Percentiles rank a stretch among this genome's conserved stretches.
These are phyloP conservation scores for Synchytrium microbalum DNA, from an alignment of 371 early-diverging fungal genomes.

Conservation along the genomic window DNA sequence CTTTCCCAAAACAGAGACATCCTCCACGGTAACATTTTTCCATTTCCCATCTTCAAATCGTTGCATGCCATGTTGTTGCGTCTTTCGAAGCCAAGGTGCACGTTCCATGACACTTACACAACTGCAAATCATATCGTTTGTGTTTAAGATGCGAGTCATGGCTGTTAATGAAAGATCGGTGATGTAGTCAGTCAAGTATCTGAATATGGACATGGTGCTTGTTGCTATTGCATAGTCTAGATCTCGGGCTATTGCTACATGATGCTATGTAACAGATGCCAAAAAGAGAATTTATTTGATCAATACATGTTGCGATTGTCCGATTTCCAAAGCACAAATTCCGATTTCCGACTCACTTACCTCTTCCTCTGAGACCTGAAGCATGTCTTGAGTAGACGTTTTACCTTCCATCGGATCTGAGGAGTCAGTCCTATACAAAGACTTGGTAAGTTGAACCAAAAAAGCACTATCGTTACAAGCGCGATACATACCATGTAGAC, in stretches of 20 bases:
- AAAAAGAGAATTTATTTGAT: neutral
- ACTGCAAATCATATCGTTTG: conserved; percentile 16
- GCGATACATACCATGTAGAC: conserved; percentile 18
- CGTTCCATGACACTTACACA: neutral
- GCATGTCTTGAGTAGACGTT: neutral
- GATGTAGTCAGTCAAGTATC: conserved; percentile 29
- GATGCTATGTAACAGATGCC: neutral
- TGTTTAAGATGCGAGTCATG: conserved; percentile 24
- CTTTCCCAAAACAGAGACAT: conserved; percentile 22
- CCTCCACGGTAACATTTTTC: conserved; percentile 26
- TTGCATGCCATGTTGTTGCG: neutral
- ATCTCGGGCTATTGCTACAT: conserved; percentile 9
- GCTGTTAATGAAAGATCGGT: conserved; percentile 25
- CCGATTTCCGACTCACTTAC: neutral
- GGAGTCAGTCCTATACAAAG: neutral
- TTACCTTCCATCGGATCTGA: neutral
- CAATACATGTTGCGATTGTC: neutral
- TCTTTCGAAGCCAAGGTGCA: neutral
- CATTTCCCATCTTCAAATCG: conserved; percentile 30
- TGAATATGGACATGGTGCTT: conserved; percentile 16
- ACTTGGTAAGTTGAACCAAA: neutral
- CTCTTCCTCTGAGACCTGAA: neutral
- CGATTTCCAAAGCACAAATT: neutral
- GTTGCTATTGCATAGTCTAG: conserved; percentile 26
- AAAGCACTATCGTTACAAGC: neutral